A percentile compares a stretch with the other conserved stretches of the same genome.
Conservation (phyloP, 1,284 basidiomycete species). For the Lignosus rhinocerotis region DNA sequence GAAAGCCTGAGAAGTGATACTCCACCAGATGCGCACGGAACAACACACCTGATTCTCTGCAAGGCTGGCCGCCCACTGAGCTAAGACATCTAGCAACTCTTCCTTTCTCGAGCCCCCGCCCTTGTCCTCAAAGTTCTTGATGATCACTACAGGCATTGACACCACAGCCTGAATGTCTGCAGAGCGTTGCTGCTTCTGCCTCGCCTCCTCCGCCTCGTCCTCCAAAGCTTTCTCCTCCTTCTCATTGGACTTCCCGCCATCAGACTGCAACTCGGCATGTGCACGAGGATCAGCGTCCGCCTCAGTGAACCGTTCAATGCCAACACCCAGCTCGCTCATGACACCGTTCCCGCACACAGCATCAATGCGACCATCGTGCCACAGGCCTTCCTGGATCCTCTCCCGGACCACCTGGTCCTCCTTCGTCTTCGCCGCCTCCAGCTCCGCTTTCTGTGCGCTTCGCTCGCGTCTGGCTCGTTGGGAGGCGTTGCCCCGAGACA, state of each 20-base stretch:
- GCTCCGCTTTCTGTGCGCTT: conserved; percentile 36
- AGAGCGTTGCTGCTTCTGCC: conserved; percentile 34
- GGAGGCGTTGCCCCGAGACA: conserved; percentile 63
- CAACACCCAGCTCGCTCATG: conserved; percentile 81
- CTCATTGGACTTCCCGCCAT: neutral
- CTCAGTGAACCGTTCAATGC: conserved; percentile 59
- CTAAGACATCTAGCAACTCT: conserved; percentile 75
- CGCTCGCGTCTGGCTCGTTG: conserved; percentile 49
- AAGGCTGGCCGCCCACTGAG: conserved; percentile 85
- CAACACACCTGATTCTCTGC: conserved; percentile 74
- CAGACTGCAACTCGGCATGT: conserved; percentile 7
- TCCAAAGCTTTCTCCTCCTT: conserved; percentile 20
- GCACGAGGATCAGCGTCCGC: conserved; percentile 35
- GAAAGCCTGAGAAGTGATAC: neutral
- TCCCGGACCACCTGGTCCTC: conserved; percentile 42
- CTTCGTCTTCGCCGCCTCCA: conserved; percentile 33
- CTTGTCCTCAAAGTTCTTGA: conserved; percentile 71
- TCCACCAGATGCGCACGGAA: no score
- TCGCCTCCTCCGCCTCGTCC: conserved; percentile 33
- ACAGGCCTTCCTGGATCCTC: conserved; percentile 58
- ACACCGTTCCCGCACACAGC: conserved; percentile 80
- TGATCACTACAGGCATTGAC: conserved; percentile 81
- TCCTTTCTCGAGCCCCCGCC: conserved; percentile 67
- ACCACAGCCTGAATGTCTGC: conserved; percentile 54
- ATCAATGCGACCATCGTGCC: conserved; percentile 84